Percentiles rank a stretch among this genome's conserved stretches.
Evolutionary conservation across 306 rosid genomes (phyloP).

Genomic region (Citrullus colocynthis): DNA sequence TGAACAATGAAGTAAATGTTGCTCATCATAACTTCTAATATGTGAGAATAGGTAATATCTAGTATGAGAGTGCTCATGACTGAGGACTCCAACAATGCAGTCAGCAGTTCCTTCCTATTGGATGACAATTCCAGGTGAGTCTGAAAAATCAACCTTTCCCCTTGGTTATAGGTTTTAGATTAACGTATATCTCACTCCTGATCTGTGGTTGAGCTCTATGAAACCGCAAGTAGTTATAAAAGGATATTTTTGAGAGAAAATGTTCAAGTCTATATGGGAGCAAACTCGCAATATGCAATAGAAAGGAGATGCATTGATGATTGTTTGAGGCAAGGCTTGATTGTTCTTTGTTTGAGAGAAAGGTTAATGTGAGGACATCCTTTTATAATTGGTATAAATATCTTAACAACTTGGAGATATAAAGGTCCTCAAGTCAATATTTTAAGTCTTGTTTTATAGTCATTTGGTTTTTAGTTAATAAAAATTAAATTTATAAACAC

Average conservation of each 20-base stretch:
- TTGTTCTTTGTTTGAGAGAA: not conserved
- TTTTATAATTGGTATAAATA: no score
- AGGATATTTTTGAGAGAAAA: not conserved
- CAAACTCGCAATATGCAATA: no score
- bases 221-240: not conserved
- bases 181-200: not conserved
- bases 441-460: no score
- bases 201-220: not conserved
- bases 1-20: not conserved
- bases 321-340: not conserved
- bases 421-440: not conserved
- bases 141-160: not conserved
- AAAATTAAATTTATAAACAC: no score
- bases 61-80: constrained; percentile 98
- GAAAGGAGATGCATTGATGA: not conserved
- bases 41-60: constrained; percentile 61
- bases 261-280: not conserved
- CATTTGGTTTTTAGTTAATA: no score
- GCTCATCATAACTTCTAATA: constrained; percentile 11
- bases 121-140: constrained; percentile 93
- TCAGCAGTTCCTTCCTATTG: constrained; percentile 88
- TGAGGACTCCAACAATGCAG: constrained; percentile 92
- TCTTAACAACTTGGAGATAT: no score
- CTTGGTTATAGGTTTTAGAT: not conserved
- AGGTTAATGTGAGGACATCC: not conserved